A percentile compares a stretch with the other conserved stretches of the same genome.
Evolutionary conservation across 1,139 yeast species (phyloP).

Genomic region (Oligophagozyma castellii): DNA sequence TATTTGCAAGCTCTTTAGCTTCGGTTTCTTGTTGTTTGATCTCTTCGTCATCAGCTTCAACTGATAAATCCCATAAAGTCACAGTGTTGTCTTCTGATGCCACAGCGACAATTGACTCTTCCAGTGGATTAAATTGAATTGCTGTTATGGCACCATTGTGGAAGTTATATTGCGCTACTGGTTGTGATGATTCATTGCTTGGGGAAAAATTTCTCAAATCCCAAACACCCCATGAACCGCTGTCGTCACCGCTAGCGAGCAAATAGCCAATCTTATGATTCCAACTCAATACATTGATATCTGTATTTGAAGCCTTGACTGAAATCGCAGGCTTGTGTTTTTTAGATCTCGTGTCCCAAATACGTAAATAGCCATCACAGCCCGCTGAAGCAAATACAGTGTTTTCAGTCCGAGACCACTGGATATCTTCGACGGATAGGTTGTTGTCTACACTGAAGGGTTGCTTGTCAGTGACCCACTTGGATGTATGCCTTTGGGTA

Average conservation of each 20-base stretch:
- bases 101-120: constrained; percentile 90
- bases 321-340: constrained; percentile 84
- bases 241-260: constrained; percentile 93
- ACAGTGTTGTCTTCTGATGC: constrained; percentile 95
- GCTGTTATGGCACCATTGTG: constrained; percentile 90
- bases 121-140: constrained; percentile 87
- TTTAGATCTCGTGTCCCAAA: constrained; percentile 95
- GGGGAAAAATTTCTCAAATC: constrained; percentile 79
- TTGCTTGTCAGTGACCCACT: constrained; percentile 78
- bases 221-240: constrained; percentile 97
- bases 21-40: constrained; percentile 59
- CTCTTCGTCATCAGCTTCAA: constrained; percentile 94
- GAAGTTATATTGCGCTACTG: constrained; percentile 89
- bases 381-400: constrained; percentile 94
- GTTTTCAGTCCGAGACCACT: constrained; percentile 86
- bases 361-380: constrained; percentile 78
- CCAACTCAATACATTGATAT: constrained; percentile 95
- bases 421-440: constrained; percentile 80
- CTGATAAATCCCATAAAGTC: constrained; percentile 93
- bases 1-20: constrained; percentile 67
- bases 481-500: constrained; percentile 62
- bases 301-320: constrained; percentile 70
- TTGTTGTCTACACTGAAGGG: constrained; percentile 60
- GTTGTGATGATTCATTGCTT: constrained; percentile 39
- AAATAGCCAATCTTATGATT: constrained; percentile 74